Evolutionary conservation across 306 rosid genomes (phyloP).

Genomic region (Cucumis hystrix): DNA sequence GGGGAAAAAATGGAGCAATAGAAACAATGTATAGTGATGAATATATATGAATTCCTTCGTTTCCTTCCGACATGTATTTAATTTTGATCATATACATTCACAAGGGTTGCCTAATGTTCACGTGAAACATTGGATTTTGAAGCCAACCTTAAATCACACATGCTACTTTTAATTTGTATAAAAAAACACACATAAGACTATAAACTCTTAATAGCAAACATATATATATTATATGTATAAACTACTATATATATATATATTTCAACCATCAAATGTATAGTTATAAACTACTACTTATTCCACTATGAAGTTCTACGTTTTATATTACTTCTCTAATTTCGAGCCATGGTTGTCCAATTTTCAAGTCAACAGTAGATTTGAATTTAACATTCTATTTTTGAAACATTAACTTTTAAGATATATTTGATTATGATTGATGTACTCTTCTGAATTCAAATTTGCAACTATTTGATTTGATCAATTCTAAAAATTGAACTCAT

Average conservation of each 20-base stretch:
- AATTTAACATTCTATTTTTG: too few relatives aligned
- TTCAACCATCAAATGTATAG: not conserved
- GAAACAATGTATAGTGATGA: not conserved
- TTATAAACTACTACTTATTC: not conserved
- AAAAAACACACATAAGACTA: not conserved
- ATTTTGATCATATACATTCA: not conserved
- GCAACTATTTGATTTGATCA: too few relatives aligned
- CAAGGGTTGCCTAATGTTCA: not conserved
- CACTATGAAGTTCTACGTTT: not conserved
- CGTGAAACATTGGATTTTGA: conserved; percentile 1
- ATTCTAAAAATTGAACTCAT: too few relatives aligned
- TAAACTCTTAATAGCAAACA: not conserved
- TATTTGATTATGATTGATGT: too few relatives aligned
- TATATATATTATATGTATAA: too few relatives aligned
- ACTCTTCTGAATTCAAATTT: too few relatives aligned
- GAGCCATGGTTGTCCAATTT: too few relatives aligned
- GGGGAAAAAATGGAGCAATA: too few relatives aligned
- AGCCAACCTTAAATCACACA: conserved; percentile 6
- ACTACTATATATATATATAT: too few relatives aligned
- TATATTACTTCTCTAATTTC: not conserved
- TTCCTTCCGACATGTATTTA: not conserved
- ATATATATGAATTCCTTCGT: not conserved
- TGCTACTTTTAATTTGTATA: not conserved
- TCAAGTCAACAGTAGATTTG: too few relatives aligned
- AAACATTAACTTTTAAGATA: too few relatives aligned